Base-by-base conservation (phyloP, 2,329 filamentous ascomycete genomes). In the Fusarium setosum region DNA sequence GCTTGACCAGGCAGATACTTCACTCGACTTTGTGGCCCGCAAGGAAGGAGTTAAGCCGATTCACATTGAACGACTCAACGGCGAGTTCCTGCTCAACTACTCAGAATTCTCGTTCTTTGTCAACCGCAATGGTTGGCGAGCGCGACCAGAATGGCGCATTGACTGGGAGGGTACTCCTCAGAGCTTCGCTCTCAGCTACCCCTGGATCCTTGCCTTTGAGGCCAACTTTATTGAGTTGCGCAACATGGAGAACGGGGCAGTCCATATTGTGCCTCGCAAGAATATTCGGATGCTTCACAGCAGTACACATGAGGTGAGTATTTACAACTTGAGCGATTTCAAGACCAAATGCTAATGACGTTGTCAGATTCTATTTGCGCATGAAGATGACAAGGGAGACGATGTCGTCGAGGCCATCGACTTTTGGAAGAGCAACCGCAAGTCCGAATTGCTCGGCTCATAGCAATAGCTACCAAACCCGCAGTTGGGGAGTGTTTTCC, bases 91-190 rank as follows among this genome's bases (percentile, higher is more conserved):
- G 70, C 89, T 99, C 66, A 98, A 97, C 79, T 99, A 99, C 81
- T 96, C 93, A 5, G 96, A 99, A 77, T 99, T 97, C 80, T 97
- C 93, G 12, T 99, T 99, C 87, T 99, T 98, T 74, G 96, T 99
- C 75, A 98, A 99, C 80, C 89, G 96, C 73, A 98, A 99, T 77
- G 96, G 96, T 34, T 99, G 96, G 96, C 90, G 96, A 65, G 95
- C 95, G 53, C 87, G 94, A 73, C 94, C 94, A 6, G 96, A 99
- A 78, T 99, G 96, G 96, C 90, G 92, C 72, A 97, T 99, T 74
- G 92, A 95, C 66, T 99, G 96, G 96, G 96, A 99, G 81, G 96
- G 96, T 56, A 92, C 89, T 41, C 96, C 96, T 37, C 91, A 93
- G 72, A 91, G 90, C 58, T 99, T 99, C 78, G 96, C 96, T 1